These are phyloP conservation scores for Begonia masoniana DNA, from an alignment of 306 rosid species.

Conservation along the genomic window DNA sequence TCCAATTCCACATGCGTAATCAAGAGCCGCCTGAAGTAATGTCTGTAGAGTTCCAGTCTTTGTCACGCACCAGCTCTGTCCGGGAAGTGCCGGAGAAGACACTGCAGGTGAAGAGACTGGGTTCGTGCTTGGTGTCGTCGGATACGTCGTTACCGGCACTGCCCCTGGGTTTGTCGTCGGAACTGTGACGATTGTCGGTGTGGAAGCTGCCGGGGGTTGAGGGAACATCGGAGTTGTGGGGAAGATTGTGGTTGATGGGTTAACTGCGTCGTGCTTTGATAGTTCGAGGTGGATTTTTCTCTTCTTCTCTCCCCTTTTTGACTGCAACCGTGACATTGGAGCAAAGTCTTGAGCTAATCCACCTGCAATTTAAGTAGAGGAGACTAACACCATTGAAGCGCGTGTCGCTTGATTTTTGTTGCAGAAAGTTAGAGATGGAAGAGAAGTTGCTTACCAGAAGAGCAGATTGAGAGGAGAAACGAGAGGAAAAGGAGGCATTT, in stretches of 20 bases:
- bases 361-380: conserved; percentile 7
- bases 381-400: no score
- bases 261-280: conserved; percentile 22
- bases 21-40: conserved; percentile 68
- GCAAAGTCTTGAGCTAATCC: conserved; percentile 33
- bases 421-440: background rate
- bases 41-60: conserved; percentile 45
- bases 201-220: conserved; percentile 23
- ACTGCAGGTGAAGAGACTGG: conserved; percentile 50
- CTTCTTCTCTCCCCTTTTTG: conserved; percentile 27
- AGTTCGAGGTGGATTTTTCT: conserved; percentile 24
- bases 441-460: conserved; percentile 37
- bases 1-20: conserved; percentile 71
- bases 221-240: conserved; percentile 40
- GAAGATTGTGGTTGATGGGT: conserved; percentile 37
- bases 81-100: conserved; percentile 31
- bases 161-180: conserved; percentile 58
- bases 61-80: conserved; percentile 85
- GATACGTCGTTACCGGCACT: conserved; percentile 50
- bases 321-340: conserved; percentile 26
- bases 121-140: conserved; percentile 56
- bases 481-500: conserved; percentile 27
- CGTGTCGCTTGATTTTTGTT: no score
- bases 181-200: conserved; percentile 66
- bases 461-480: conserved; percentile 35